Percentiles rank a stretch among this genome's conserved stretches.
These are phyloP conservation scores for Diaporthe batatas DNA, from an alignment of 2,329 filamentous ascomycete species.

Conservation along the genomic window DNA sequence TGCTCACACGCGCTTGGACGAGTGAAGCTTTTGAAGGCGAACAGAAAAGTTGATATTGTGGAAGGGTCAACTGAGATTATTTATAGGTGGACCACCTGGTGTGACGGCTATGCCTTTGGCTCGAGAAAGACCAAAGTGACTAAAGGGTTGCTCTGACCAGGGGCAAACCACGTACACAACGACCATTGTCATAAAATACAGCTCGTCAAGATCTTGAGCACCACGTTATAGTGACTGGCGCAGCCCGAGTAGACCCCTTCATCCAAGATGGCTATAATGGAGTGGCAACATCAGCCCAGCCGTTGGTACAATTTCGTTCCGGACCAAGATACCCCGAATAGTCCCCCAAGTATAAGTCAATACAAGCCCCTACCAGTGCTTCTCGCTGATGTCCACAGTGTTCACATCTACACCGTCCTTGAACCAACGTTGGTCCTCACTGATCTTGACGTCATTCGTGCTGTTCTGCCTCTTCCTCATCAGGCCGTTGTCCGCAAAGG, in stretches of 20 bases:
- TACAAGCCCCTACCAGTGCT: constrained; percentile 69
- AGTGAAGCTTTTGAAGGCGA: too few relatives aligned
- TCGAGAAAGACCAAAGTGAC: neutral
- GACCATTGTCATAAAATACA: neutral
- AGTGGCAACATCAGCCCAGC: neutral
- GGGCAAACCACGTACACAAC: neutral
- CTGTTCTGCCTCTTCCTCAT: constrained; percentile 85
- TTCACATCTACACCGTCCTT: constrained; percentile 78
- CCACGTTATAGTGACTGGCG: too few relatives aligned
- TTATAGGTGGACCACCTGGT: neutral
- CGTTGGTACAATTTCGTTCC: neutral
- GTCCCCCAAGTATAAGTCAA: neutral
- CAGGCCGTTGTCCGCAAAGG: constrained; percentile 75
- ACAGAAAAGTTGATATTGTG: neutral
- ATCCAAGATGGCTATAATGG: neutral
- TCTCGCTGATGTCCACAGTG: constrained; percentile 73
- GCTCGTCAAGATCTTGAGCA: neutral
- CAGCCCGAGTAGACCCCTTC: neutral
- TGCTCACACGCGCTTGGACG: neutral
- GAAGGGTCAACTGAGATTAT: neutral
- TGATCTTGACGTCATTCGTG: constrained; percentile 77
- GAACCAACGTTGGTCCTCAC: constrained; percentile 76
- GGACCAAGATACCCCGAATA: neutral
- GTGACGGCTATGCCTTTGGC: neutral
- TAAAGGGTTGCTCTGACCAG: neutral